phyloP scores from a whole-genome alignment of 805 yeast species.

The Brettanomyces anomalus region DNA sequence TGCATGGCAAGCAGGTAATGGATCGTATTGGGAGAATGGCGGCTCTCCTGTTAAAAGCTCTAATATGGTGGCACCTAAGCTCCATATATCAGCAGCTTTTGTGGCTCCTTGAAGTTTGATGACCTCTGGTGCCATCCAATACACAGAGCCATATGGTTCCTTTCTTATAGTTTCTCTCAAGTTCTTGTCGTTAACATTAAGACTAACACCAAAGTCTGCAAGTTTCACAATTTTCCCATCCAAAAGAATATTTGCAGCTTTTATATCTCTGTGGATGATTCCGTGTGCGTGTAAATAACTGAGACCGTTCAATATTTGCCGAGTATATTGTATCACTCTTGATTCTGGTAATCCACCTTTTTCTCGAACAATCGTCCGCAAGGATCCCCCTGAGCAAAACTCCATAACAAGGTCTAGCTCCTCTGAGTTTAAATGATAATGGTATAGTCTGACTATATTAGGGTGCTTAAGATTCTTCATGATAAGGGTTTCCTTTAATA shows the following conservation, averaged over 20 bases:
- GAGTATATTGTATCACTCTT: conserved; percentile 39
- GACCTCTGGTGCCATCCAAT: conserved; percentile 99
- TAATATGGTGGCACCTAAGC: conserved; percentile 88
- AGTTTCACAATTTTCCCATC: conserved; percentile 49
- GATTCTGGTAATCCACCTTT: conserved; percentile 49
- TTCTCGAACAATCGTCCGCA: conserved; percentile 37
- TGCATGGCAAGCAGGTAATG: conserved; percentile 76
- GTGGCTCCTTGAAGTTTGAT: conserved; percentile 79
- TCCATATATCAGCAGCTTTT: conserved; percentile 87
- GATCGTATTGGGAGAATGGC: conserved; percentile 69
- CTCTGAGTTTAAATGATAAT: conserved; percentile 47
- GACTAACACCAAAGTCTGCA: conserved; percentile 75
- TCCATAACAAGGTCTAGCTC: conserved; percentile 56
- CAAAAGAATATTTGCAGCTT: conserved; percentile 63
- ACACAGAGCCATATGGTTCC: conserved; percentile 75
- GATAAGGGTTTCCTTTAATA: conserved; percentile 60
- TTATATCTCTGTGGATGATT: conserved; percentile 69
- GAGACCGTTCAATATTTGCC: conserved; percentile 52
- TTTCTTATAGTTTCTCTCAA: conserved; percentile 25
- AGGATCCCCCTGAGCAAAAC: conserved; percentile 57
- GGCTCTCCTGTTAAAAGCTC: conserved; percentile 84
- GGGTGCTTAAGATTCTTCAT: conserved; percentile 57
- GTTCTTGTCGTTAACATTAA: conserved; percentile 29
- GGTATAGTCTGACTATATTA: conserved; percentile 60
- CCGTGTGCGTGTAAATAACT: conserved; percentile 61